Evolutionary conservation across 192 early-diverging fungal genomes (phyloP).

Genomic region (Chytriomyces sp.): DNA sequence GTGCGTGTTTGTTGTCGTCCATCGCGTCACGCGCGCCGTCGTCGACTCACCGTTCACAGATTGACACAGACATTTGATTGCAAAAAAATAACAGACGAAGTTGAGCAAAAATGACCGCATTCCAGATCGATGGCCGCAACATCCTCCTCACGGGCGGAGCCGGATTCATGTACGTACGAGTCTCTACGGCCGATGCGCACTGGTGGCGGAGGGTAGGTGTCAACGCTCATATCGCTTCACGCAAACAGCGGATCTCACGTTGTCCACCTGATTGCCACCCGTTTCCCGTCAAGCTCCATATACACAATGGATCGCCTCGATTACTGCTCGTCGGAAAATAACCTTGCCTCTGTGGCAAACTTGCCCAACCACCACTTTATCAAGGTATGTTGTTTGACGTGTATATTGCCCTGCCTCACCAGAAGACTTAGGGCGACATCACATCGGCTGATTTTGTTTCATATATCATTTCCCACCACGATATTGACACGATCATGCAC

Average conservation of each 20-base stretch:
- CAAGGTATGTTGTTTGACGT: conserved; percentile 46
- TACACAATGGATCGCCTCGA: conserved; percentile 75
- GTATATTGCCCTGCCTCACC: background rate
- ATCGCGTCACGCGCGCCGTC: background rate
- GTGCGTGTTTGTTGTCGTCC: background rate
- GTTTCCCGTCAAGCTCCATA: conserved; percentile 71
- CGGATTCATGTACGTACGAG: conserved; percentile 72
- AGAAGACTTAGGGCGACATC: conserved; percentile 61
- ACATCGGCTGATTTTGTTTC: conserved; percentile 64
- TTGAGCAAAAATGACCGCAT: conserved; percentile 9
- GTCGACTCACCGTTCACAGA: background rate
- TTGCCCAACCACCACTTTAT: conserved; percentile 66
- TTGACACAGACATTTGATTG: background rate
- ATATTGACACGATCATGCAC: conserved; percentile 74
- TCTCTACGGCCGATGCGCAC: background rate
- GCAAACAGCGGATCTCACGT: conserved; percentile 64
- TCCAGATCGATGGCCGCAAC: conserved; percentile 28
- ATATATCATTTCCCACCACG: conserved; percentile 64
- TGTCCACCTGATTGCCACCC: conserved; percentile 59
- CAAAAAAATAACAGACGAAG: background rate
- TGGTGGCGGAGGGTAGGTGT: background rate
- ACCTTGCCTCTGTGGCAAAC: conserved; percentile 47
- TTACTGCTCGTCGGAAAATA: conserved; percentile 72
- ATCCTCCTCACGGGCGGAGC: conserved; percentile 82
- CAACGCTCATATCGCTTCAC: background rate